Percentiles rank a stretch among this genome's conserved stretches.
These are phyloP conservation scores for Exophiala spinifera DNA, from an alignment of 2,329 filamentous ascomycete genomes.

Conservation along the genomic window DNA sequence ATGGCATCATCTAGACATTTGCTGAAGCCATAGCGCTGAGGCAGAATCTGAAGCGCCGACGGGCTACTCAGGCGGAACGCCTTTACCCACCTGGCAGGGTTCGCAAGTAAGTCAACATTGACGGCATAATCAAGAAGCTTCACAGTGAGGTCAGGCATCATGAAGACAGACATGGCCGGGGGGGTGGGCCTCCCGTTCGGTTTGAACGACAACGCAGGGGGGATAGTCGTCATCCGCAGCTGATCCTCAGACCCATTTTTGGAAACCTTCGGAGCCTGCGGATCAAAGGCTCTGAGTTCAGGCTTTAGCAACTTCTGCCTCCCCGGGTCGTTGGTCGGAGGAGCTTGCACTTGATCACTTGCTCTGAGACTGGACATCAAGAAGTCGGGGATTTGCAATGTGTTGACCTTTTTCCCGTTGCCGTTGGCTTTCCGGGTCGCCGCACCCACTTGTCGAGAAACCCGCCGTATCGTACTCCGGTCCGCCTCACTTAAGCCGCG, in stretches of 20 bases:
- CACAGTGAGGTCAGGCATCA: constrained; percentile 12
- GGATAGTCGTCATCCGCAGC: background rate
- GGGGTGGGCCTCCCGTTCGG: constrained; percentile 4
- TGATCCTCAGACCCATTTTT: background rate
- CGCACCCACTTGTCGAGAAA: constrained; percentile 12
- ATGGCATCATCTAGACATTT: constrained; percentile 18
- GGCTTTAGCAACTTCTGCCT: background rate
- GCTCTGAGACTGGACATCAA: background rate
- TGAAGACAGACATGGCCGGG: constrained; percentile 7
- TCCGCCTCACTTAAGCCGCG: constrained; percentile 11
- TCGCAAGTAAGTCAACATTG: constrained; percentile 4
- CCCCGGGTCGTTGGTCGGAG: background rate
- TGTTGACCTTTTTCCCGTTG: constrained; percentile 1
- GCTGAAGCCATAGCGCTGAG: constrained; percentile 16
- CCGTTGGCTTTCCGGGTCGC: constrained; percentile 13
- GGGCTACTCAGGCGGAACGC: constrained; percentile 6
- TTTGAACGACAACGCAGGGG: constrained; percentile 1
- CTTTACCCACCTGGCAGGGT: constrained; percentile 14
- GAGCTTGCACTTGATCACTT: background rate
- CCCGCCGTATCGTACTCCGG: constrained; percentile 12
- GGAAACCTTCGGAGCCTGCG: background rate
- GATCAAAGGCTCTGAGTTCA: background rate
- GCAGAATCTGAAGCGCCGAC: constrained; percentile 7
- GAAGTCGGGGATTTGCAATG: constrained; percentile 10
- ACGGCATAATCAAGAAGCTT: constrained; percentile 11